Percentiles rank a stretch among this genome's conserved stretches.
These are phyloP conservation scores for Tulasnella sp. DNA, from an alignment of 768 basidiomycete genomes.

Conservation along the genomic window DNA sequence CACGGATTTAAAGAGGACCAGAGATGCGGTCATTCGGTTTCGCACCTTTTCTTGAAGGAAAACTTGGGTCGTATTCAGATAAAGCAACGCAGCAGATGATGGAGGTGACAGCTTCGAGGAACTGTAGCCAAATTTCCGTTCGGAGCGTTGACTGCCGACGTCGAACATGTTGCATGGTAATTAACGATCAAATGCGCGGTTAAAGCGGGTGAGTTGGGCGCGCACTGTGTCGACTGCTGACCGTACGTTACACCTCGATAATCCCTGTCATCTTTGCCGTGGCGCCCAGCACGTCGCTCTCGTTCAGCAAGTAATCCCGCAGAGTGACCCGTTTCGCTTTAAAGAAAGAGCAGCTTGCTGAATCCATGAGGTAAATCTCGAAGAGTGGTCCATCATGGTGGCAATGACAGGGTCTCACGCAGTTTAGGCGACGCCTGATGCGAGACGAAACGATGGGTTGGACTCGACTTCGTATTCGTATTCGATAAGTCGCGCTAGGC, in stretches of 20 bases:
- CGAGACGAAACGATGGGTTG: slow-evolving; percentile 4
- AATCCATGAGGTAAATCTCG: slow-evolving; percentile 93
- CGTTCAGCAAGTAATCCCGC: slow-evolving; percentile 37
- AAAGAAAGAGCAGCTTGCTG: slow-evolving; percentile 78
- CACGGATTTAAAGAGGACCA: slow-evolving; percentile 66
- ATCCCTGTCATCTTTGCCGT: slow-evolving; percentile 76
- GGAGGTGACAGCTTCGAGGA: slow-evolving; percentile 57
- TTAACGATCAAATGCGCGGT: too few species aligned
- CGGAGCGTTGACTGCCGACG: slow-evolving; percentile 70
- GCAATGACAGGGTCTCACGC: too few species aligned
- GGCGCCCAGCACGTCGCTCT: slow-evolving; percentile 38
- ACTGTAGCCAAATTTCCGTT: slow-evolving; percentile 76
- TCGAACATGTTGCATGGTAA: slow-evolving; percentile 61
- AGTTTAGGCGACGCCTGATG: slow-evolving; percentile 3
- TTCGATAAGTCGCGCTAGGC: too few species aligned
- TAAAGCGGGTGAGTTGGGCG: not conserved
- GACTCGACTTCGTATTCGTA: too few species aligned
- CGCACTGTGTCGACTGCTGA: slow-evolving; percentile 29
- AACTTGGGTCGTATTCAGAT: slow-evolving; percentile 49
- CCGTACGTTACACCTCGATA: slow-evolving; percentile 74
- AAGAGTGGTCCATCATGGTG: slow-evolving; percentile 47
- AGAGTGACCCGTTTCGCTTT: slow-evolving; percentile 38
- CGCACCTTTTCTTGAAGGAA: slow-evolving; percentile 54
- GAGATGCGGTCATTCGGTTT: slow-evolving; percentile 71
- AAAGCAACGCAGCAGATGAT: slow-evolving; percentile 54